These are phyloP conservation scores for Amphirosellinia nigrospora DNA, from an alignment of 495 filamentous ascomycete species.

Conservation along the genomic window DNA sequence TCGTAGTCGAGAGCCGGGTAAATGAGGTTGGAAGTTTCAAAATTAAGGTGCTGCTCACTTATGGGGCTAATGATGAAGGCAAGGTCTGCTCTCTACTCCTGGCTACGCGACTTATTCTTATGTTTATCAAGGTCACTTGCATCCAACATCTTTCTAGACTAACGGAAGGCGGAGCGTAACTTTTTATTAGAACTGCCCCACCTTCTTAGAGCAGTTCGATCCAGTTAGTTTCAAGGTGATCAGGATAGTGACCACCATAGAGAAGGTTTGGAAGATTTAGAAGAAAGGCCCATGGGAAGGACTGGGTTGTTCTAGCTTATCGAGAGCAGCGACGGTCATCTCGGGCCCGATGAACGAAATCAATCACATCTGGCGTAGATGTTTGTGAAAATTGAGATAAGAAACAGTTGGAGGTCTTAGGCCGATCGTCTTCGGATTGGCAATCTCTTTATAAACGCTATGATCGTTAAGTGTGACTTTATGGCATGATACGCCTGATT, in stretches of 20 bases:
- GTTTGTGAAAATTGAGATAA: neutral
- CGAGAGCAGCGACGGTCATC: neutral
- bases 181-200: neutral
- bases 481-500: neutral
- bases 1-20: neutral
- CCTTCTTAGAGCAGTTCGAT: too few relatives aligned
- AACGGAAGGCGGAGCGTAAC: neutral
- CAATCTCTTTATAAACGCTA: constrained; percentile 12
- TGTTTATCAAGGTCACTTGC: neutral
- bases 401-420: neutral
- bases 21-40: neutral
- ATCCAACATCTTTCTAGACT: neutral
- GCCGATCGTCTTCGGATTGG: neutral
- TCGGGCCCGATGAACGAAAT: neutral
- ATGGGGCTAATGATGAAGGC: neutral
- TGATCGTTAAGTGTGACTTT: constrained; percentile 11
- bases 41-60: neutral
- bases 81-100: too few relatives aligned
- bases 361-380: neutral
- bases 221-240: neutral
- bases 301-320: neutral
- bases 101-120: too few relatives aligned
- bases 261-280: neutral
- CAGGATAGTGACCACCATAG: neutral
- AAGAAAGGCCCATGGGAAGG: neutral